These are phyloP conservation scores for Discostella stelligera DNA, from an alignment of 352 stramenopile species.

Conservation along the genomic window DNA sequence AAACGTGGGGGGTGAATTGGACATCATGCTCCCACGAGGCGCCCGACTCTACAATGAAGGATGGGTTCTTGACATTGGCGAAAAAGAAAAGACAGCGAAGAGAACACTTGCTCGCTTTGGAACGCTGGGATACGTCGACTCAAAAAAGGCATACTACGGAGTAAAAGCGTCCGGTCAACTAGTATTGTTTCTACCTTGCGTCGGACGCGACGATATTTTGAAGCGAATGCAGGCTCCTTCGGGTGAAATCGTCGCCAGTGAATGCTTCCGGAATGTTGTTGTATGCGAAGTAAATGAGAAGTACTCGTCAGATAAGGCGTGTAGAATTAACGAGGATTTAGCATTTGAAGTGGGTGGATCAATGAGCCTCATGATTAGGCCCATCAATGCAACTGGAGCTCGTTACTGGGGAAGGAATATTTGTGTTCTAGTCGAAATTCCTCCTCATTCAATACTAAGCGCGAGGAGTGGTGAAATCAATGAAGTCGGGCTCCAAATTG, in stretches of 20 bases:
- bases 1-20: constrained; percentile 4
- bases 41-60: constrained; percentile 55
- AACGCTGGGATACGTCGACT: constrained; percentile 71
- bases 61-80: constrained; percentile 70
- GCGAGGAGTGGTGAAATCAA: background rate
- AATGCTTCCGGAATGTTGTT: constrained; percentile 61
- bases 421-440: constrained; percentile 59
- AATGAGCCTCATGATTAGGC: constrained; percentile 7
- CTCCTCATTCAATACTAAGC: constrained; percentile 19
- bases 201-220: background rate
- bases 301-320: constrained; percentile 45
- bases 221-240: background rate
- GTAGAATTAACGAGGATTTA: constrained; percentile 62
- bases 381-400: constrained; percentile 52
- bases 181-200: background rate
- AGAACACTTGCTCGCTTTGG: constrained; percentile 61
- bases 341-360: constrained; percentile 55
- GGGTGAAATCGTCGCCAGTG: background rate
- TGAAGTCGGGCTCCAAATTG: constrained; percentile 29
- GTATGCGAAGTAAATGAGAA: constrained; percentile 79
- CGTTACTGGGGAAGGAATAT: constrained; percentile 63
- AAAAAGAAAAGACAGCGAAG: constrained; percentile 65
- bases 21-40: constrained; percentile 3
- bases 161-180: constrained; percentile 25
- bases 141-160: constrained; percentile 76